Percentiles rank a stretch among this genome's conserved stretches.
Conservation (phyloP, 2,329 filamentous ascomycete species). For the Scedosporium apiospermum region DNA sequence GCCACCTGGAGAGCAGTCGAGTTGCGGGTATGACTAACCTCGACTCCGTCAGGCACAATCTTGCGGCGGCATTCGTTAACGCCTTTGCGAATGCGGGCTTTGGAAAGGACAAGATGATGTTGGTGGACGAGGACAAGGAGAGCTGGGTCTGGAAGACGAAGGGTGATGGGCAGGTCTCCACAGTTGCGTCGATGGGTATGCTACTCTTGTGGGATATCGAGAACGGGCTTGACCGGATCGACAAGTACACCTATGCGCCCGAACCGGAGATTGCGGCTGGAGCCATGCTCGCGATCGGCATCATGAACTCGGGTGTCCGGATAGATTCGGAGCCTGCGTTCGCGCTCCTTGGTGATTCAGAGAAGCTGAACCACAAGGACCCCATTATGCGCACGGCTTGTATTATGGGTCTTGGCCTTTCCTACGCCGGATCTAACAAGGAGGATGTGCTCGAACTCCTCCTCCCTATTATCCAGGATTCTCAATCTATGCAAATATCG, state of each 20-base stretch:
- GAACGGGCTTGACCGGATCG: conserved; percentile 82
- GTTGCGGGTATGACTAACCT: conserved; percentile 89
- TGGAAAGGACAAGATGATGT: conserved; percentile 95
- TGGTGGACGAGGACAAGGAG: conserved; percentile 77
- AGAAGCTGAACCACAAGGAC: conserved; percentile 71
- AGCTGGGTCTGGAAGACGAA: conserved; percentile 99
- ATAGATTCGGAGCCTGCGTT: conserved; percentile 85
- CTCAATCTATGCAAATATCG: conserved; percentile 86
- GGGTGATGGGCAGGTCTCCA: conserved; percentile 94
- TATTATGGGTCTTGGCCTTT: conserved; percentile 92
- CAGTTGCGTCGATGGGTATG: conserved; percentile 85
- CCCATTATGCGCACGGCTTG: conserved; percentile 69
- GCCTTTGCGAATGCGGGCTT: conserved; percentile 95
- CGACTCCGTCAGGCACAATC: conserved; percentile 90
- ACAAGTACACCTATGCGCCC: conserved; percentile 79
- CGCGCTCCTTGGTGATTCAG: conserved; percentile 71
- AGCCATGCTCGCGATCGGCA: conserved; percentile 85
- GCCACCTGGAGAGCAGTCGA: conserved; percentile 89
- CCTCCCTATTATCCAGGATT: conserved; percentile 78
- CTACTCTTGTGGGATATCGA: conserved; percentile 92
- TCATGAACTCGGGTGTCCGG: conserved; percentile 87
- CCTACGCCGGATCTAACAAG: conserved; percentile 91
- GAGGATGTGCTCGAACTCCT: conserved; percentile 79
- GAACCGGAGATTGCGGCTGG: conserved; percentile 72
- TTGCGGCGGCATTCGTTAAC: conserved; percentile 94